phyloP scores from a whole-genome alignment of 2,329 filamentous ascomycete genomes.

The Myriosclerotinia duriaeana region DNA sequence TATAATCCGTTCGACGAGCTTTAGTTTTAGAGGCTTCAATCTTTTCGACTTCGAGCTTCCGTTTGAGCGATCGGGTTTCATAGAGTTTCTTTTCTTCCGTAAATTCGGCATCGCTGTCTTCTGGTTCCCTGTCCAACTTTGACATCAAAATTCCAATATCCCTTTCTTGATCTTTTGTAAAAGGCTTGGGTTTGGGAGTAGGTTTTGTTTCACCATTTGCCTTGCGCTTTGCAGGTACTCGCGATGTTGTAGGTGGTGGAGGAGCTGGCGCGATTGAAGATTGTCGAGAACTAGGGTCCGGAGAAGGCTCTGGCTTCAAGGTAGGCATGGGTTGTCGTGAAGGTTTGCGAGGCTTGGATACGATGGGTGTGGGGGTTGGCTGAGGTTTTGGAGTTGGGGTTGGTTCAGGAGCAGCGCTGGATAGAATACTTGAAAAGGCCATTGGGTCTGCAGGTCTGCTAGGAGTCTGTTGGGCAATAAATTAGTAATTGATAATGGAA shows the following conservation, averaged over 20 bases:
- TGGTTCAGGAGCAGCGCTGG: conserved; percentile 68
- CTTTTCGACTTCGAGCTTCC: conserved; percentile 63
- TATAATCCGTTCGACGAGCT: conserved; percentile 60
- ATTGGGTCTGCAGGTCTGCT: conserved; percentile 80
- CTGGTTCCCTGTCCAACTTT: conserved; percentile 57
- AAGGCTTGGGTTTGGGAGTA: conserved; percentile 48
- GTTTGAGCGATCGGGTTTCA: conserved; percentile 62
- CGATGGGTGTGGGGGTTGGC: conserved; percentile 20
- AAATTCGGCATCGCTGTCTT: conserved; percentile 57
- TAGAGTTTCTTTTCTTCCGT: conserved; percentile 52
- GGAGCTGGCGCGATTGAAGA: conserved; percentile 48
- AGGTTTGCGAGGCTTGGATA: conserved; percentile 35
- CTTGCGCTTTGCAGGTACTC: conserved; percentile 45
- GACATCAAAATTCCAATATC: conserved; percentile 67
- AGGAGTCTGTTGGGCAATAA: conserved; percentile 55
- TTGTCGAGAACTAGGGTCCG: conserved; percentile 44
- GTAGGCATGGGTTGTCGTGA: conserved; percentile 33
- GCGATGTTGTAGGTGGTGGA: conserved; percentile 47
- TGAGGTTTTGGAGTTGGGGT: conserved; percentile 49
- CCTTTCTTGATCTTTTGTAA: conserved; percentile 62
- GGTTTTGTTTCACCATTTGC: conserved; percentile 53
- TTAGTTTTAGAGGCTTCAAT: conserved; percentile 65
- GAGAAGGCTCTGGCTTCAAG: conserved; percentile 33
- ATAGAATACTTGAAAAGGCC: conserved; percentile 94
- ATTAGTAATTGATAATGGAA: conserved; percentile 16